Evolutionary conservation across 2,329 filamentous ascomycete genomes (phyloP).

Genomic region (Hymenoscyphus occultus): DNA sequence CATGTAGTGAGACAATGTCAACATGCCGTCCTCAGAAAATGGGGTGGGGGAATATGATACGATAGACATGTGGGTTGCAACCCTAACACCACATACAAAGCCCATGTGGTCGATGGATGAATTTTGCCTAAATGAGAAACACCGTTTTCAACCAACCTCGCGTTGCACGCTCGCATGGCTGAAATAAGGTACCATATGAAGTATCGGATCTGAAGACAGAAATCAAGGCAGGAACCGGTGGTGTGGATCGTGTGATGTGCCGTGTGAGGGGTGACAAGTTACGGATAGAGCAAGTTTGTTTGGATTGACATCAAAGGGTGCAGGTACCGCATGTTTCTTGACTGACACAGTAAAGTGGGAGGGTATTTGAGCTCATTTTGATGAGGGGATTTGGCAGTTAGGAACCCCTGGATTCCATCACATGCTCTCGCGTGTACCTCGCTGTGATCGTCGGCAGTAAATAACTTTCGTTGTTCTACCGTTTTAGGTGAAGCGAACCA

Average conservation of each 20-base stretch:
- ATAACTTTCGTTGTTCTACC: too few species aligned
- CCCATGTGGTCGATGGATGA: conserved; percentile 5
- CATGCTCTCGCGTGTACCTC: too few species aligned
- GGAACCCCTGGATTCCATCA: neutral
- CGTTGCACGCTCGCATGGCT: conserved; percentile 5
- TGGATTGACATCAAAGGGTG: neutral
- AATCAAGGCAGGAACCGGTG: conserved; percentile 12
- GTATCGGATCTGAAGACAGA: neutral
- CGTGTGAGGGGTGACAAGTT: conserved; percentile 4
- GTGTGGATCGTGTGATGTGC: conserved; percentile 11
- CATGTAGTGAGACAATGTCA: conserved; percentile 13
- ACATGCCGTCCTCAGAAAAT: neutral
- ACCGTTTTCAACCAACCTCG: conserved; percentile 7
- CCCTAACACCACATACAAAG: conserved; percentile 6
- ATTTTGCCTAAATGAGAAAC: conserved; percentile 14
- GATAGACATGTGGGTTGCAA: conserved; percentile 10
- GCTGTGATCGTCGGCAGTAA: too few species aligned
- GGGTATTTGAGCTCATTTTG: neutral
- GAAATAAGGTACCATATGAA: conserved; percentile 8
- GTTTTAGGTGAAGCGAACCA: too few species aligned
- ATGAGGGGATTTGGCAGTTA: neutral
- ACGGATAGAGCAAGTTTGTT: neutral
- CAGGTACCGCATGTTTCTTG: conserved; percentile 1
- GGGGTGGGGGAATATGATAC: neutral
- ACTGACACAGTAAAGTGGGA: neutral